Evolutionary conservation across 176 grass and related monocot species (phyloP).

Genomic region (Oryza longistaminata): DNA sequence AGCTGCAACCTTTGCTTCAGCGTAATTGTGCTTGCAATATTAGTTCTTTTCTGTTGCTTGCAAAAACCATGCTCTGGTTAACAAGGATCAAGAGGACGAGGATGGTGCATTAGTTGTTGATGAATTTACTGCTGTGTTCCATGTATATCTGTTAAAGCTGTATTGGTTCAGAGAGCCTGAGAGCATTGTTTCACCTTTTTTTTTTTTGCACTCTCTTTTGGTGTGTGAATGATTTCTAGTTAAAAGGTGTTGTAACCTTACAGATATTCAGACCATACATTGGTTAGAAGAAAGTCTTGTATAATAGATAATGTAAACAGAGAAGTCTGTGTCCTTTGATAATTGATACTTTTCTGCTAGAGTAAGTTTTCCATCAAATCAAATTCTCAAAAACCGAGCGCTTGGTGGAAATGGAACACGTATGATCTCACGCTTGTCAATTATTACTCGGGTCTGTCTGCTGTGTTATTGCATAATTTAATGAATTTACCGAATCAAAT

Average conservation of each 20-base stretch:
- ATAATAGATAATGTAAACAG: neutral
- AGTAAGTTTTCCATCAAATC: neutral
- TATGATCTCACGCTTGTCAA: too few relatives aligned
- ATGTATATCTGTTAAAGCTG: conserved; percentile 1
- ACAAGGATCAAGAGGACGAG: neutral
- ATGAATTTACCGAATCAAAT: neutral
- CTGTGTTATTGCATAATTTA: too few relatives aligned
- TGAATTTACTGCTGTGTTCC: neutral
- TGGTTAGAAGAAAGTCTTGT: neutral
- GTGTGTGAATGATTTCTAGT: neutral
- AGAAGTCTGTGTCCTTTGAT: neutral
- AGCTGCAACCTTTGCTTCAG: neutral
- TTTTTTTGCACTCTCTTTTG: neutral
- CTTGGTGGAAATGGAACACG: too few relatives aligned
- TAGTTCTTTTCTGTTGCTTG: neutral
- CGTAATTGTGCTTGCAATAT: neutral
- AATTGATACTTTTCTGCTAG: neutral
- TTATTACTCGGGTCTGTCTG: too few relatives aligned
- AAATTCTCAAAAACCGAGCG: neutral
- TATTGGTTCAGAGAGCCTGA: neutral
- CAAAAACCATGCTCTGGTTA: conserved; percentile 26
- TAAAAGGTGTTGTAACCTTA: neutral
- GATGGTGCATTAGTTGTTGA: conserved; percentile 8
- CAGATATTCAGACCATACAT: neutral
- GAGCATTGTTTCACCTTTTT: neutral